These are phyloP conservation scores for Dryas integrifolia DNA, from an alignment of 331 rosid genomes.

Conservation along the genomic window DNA sequence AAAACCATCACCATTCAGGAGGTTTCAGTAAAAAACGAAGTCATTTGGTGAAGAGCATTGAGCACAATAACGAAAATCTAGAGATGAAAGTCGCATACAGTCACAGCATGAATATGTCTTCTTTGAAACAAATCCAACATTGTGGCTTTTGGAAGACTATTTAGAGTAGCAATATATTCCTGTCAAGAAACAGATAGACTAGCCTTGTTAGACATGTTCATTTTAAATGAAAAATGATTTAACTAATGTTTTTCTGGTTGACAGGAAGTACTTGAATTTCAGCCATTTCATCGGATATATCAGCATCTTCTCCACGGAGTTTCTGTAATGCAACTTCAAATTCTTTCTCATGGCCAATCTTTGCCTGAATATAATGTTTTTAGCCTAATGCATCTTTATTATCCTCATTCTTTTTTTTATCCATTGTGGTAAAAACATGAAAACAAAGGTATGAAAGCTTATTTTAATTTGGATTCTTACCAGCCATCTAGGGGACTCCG, in stretches of 20 bases:
- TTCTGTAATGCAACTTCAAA: constrained; percentile 35
- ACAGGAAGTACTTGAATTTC: constrained; percentile 39
- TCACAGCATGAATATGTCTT: constrained; percentile 27
- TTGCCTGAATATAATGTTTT: constrained; percentile 37
- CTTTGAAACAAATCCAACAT: constrained; percentile 43
- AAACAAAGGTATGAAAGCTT: not conserved
- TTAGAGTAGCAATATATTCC: constrained; percentile 32
- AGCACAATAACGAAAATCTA: not conserved
- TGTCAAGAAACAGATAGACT: constrained; percentile 16
- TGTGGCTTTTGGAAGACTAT: constrained; percentile 31
- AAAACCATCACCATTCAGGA: constrained; percentile 5
- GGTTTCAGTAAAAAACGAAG: constrained; percentile 8
- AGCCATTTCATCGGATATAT: constrained; percentile 39
- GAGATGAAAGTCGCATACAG: constrained; percentile 19
- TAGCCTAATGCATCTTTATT: not conserved
- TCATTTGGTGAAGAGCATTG: not conserved
- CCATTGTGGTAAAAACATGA: not conserved
- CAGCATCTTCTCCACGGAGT: constrained; percentile 43
- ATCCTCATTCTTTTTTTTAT: not conserved
- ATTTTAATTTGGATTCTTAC: constrained; percentile 19
- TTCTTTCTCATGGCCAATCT: constrained; percentile 38
- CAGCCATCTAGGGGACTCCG: constrained; percentile 60
- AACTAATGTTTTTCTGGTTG: not conserved
- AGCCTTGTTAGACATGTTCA: constrained; percentile 1
- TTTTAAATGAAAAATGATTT: not conserved